Conservation (phyloP, 2,329 filamentous ascomycete species). For the Diaporthe amygdali region DNA sequence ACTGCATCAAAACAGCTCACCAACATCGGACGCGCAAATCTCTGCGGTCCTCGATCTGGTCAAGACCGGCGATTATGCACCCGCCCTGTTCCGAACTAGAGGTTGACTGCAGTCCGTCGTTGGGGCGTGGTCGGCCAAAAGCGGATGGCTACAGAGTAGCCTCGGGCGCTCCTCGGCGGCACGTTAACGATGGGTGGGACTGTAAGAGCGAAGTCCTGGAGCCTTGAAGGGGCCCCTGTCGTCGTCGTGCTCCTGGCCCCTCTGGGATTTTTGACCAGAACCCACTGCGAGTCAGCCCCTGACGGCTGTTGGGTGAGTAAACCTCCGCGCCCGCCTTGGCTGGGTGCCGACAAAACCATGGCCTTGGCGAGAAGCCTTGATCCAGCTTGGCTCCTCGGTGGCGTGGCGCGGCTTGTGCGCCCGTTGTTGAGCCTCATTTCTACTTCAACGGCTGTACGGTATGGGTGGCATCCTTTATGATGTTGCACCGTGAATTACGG, state of each 20-base stretch:
- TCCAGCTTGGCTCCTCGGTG: conserved; percentile 1
- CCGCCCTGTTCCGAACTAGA: background rate
- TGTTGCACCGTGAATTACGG: background rate
- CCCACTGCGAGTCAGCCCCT: conserved; percentile 22
- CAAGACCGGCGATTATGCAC: conserved; percentile 14
- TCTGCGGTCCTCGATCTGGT: background rate
- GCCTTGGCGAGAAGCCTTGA: conserved; percentile 19
- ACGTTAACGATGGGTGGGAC: conserved; percentile 18
- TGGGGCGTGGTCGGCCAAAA: conserved; percentile 3
- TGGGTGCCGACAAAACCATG: background rate
- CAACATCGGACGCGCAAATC: background rate
- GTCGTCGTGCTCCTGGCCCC: background rate
- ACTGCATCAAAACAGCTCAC: background rate
- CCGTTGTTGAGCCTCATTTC: conserved; percentile 19
- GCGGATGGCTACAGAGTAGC: conserved; percentile 19
- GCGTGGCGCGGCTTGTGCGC: background rate
- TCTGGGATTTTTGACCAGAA: background rate
- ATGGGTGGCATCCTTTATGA: background rate
- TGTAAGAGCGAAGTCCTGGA: background rate
- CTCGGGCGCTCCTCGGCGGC: conserved; percentile 24
- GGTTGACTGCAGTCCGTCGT: conserved; percentile 22
- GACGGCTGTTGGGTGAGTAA: conserved; percentile 3
- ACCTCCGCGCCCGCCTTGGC: background rate
- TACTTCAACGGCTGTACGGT: background rate
- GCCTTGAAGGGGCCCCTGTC: background rate